These are phyloP conservation scores for Ogataea degrootiae DNA, from an alignment of 805 yeast genomes.

Conservation along the genomic window DNA sequence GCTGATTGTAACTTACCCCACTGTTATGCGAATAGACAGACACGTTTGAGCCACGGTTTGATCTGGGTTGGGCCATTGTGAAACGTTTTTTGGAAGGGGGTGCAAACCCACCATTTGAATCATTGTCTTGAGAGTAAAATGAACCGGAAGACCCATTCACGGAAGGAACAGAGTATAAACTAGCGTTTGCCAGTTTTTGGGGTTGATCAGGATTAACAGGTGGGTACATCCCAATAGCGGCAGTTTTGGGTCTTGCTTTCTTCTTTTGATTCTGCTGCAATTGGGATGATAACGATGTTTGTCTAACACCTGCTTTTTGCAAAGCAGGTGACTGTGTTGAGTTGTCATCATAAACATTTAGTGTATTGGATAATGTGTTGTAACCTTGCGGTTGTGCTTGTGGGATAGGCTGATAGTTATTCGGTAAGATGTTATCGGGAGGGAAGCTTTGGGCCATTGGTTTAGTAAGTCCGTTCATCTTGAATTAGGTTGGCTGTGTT, in stretches of 20 bases:
- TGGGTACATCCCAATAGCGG: constrained; percentile 3
- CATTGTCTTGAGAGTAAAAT: constrained; percentile 3
- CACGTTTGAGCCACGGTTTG: constrained; percentile 5
- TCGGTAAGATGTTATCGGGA: constrained; percentile 5
- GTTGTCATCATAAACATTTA: constrained; percentile 27
- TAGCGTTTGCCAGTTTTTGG: constrained; percentile 2
- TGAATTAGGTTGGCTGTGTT: neutral
- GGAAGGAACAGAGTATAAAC: constrained; percentile 6
- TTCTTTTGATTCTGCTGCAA: constrained; percentile 22
- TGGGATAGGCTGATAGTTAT: neutral
- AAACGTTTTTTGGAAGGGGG: constrained; percentile 4
- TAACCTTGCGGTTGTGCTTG: constrained; percentile 2
- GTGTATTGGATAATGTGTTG: constrained; percentile 1
- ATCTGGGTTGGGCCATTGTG: constrained; percentile 5
- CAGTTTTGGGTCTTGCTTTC: constrained; percentile 24
- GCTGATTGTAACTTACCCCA: neutral
- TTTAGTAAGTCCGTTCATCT: constrained; percentile 6
- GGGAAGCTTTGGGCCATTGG: constrained; percentile 4
- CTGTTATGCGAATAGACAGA: constrained; percentile 1
- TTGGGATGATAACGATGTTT: constrained; percentile 25
- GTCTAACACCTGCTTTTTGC: constrained; percentile 28
- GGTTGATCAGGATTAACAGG: neutral
- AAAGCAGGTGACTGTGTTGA: constrained; percentile 14
- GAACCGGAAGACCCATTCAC: constrained; percentile 1
- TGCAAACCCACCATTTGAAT: constrained; percentile 2